Evolutionary conservation across 106 monocot genomes (phyloP).

Genomic region (Chionographis japonica): DNA sequence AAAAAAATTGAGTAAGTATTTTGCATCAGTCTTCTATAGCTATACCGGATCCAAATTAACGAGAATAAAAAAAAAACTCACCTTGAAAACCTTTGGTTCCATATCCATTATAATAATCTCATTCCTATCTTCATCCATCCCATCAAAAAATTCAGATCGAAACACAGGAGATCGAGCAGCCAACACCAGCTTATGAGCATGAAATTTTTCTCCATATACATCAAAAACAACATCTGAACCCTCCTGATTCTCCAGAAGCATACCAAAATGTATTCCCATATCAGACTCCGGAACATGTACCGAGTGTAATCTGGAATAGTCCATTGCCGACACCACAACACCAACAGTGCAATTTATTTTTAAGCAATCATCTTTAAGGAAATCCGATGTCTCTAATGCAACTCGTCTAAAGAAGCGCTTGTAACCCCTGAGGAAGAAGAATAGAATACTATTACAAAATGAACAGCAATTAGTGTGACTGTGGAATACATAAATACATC

Average conservation of each 20-base stretch:
- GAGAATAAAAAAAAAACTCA: not conserved
- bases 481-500: too few species aligned
- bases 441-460: too few species aligned
- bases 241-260: slow-evolving; percentile 35
- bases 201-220: slow-evolving; percentile 36
- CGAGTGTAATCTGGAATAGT: slow-evolving; percentile 26
- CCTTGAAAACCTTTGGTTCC: slow-evolving; percentile 48
- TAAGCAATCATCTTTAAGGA: slow-evolving; percentile 51
- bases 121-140: slow-evolving; percentile 3
- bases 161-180: slow-evolving; percentile 43
- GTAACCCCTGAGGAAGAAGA: slow-evolving; percentile 28
- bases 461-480: too few species aligned
- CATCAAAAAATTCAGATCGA: slow-evolving; percentile 20
- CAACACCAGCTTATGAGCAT: slow-evolving; percentile 48
- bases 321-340: slow-evolving; percentile 38
- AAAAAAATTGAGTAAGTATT: not conserved
- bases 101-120: slow-evolving; percentile 24
- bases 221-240: slow-evolving; percentile 39
- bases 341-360: slow-evolving; percentile 58
- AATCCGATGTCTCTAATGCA: slow-evolving; percentile 50
- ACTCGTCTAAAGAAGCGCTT: slow-evolving; percentile 42
- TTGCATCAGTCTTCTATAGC: too few species aligned
- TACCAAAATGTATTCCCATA: slow-evolving; percentile 41
- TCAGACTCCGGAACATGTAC: slow-evolving; percentile 45
- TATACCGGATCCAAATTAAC: too few species aligned